A percentile compares a stretch with the other conserved stretches of the same genome.
Evolutionary conservation across 2,329 filamentous ascomycete species (phyloP).

Genomic region (Ceratocystis colombiana): DNA sequence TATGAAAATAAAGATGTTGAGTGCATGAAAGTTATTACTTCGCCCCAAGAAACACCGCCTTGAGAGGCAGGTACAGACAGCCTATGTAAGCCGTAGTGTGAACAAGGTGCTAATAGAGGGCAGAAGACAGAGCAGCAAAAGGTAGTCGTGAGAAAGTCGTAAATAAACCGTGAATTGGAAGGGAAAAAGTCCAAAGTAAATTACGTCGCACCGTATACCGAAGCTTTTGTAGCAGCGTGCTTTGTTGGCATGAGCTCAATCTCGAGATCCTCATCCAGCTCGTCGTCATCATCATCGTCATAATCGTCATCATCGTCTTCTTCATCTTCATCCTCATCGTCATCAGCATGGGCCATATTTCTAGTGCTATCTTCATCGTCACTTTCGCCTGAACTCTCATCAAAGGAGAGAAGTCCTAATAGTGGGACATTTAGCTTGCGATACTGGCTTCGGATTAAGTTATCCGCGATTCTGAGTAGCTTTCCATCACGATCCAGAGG

Average conservation of each 20-base stretch:
- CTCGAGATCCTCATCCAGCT: slow-evolving; percentile 27
- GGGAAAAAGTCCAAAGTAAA: not conserved
- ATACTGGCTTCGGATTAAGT: slow-evolving; percentile 41
- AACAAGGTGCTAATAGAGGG: not conserved
- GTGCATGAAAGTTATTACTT: slow-evolving; percentile 4
- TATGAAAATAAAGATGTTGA: slow-evolving; percentile 15
- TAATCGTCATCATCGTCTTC: slow-evolving; percentile 29
- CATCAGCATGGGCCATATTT: slow-evolving; percentile 29
- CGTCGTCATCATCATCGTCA: slow-evolving; percentile 29
- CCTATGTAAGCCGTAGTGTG: not conserved
- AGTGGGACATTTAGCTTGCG: slow-evolving; percentile 39
- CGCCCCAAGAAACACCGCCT: slow-evolving; percentile 7
- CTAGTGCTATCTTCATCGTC: slow-evolving; percentile 29
- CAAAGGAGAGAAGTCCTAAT: slow-evolving; percentile 38
- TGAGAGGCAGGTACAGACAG: not conserved
- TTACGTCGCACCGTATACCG: not conserved
- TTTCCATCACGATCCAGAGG: slow-evolving; percentile 37
- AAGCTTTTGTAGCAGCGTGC: not conserved
- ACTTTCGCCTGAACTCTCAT: slow-evolving; percentile 38
- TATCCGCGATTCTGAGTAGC: slow-evolving; percentile 39
- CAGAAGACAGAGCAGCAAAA: not conserved
- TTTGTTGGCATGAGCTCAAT: slow-evolving; percentile 11
- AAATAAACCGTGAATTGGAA: not conserved
- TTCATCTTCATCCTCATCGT: slow-evolving; percentile 27
- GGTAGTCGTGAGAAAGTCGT: slow-evolving; percentile 8